Evolutionary conservation across 2,329 filamentous ascomycete species (phyloP).

Genomic region (Ambrosiella xylebori): DNA sequence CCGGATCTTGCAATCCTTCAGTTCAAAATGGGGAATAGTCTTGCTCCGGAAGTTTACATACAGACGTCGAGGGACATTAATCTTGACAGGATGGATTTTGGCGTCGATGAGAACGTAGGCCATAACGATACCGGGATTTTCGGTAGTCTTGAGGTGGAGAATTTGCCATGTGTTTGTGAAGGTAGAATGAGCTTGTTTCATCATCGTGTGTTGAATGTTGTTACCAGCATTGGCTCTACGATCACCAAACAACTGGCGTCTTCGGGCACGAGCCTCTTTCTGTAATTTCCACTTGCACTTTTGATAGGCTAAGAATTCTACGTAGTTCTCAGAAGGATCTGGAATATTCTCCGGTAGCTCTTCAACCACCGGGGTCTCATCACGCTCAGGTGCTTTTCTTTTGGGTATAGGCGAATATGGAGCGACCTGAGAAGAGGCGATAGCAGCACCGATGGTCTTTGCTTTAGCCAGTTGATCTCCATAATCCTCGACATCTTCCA

Average conservation of each 20-base stretch:
- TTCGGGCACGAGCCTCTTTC: slow-evolving; percentile 67
- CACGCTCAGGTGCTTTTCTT: slow-evolving; percentile 49
- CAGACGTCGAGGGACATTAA: slow-evolving; percentile 75
- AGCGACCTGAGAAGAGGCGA: slow-evolving; percentile 37
- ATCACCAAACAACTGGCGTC: slow-evolving; percentile 87
- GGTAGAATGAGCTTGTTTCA: slow-evolving; percentile 76
- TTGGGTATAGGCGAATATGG: slow-evolving; percentile 35
- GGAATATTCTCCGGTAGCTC: slow-evolving; percentile 58
- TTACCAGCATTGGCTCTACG: slow-evolving; percentile 37
- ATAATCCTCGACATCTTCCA: slow-evolving; percentile 67
- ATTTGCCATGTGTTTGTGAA: slow-evolving; percentile 94
- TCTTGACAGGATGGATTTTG: slow-evolving; percentile 73
- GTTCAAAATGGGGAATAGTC: slow-evolving; percentile 70
- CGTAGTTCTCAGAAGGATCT: slow-evolving; percentile 74
- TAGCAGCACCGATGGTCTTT: slow-evolving; percentile 36
- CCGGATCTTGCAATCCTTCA: slow-evolving; percentile 67
- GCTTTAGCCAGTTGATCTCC: slow-evolving; percentile 46
- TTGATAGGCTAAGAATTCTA: slow-evolving; percentile 77
- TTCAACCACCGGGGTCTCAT: slow-evolving; percentile 33
- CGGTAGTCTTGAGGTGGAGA: slow-evolving; percentile 67
- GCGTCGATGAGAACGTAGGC: slow-evolving; percentile 87
- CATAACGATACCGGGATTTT: slow-evolving; percentile 68
- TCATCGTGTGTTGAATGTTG: slow-evolving; percentile 53
- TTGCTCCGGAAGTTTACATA: slow-evolving; percentile 83
- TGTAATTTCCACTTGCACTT: slow-evolving; percentile 99